phyloP scores from a whole-genome alignment of 2,329 filamentous ascomycete species.

The Leptographium wingfieldii region DNA sequence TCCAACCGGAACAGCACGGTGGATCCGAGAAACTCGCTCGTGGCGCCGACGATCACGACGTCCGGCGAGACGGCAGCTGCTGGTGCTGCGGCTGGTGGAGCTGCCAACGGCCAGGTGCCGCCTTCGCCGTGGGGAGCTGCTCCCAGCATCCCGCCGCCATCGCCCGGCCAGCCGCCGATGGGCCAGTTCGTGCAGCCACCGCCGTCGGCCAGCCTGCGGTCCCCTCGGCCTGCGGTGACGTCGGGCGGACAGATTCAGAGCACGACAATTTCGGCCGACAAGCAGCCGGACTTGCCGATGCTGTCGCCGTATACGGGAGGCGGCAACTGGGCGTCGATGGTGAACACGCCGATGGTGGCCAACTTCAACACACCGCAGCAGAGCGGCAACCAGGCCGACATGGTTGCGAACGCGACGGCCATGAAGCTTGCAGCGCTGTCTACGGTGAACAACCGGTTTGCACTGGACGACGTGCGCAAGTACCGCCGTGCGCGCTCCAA shows the following conservation, averaged over 20 bases:
- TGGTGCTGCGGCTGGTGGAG: constrained; percentile 45
- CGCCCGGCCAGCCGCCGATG: constrained; percentile 72
- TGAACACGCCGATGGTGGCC: constrained; percentile 90
- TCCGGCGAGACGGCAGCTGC: constrained; percentile 54
- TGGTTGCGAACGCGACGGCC: constrained; percentile 96
- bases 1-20: constrained; percentile 89
- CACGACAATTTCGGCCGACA: constrained; percentile 68
- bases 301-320: constrained; percentile 75
- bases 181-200: constrained; percentile 86
- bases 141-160: constrained; percentile 57
- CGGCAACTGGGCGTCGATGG: constrained; percentile 96
- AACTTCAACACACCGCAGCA: constrained; percentile 57
- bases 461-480: constrained; percentile 91
- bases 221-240: constrained; percentile 59
- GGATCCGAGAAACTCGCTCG: constrained; percentile 63
- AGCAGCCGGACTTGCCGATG: constrained; percentile 62
- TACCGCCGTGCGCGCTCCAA: constrained; percentile 86
- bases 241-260: constrained; percentile 64
- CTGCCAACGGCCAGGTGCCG: constrained; percentile 52
- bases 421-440: constrained; percentile 98
- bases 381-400: constrained; percentile 62
- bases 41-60: constrained; percentile 61
- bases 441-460: constrained; percentile 96
- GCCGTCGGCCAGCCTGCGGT: constrained; percentile 62
- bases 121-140: constrained; percentile 67